phyloP scores from a whole-genome alignment of 192 early-diverging fungal genomes.

The Backusella mclennaniae region DNA sequence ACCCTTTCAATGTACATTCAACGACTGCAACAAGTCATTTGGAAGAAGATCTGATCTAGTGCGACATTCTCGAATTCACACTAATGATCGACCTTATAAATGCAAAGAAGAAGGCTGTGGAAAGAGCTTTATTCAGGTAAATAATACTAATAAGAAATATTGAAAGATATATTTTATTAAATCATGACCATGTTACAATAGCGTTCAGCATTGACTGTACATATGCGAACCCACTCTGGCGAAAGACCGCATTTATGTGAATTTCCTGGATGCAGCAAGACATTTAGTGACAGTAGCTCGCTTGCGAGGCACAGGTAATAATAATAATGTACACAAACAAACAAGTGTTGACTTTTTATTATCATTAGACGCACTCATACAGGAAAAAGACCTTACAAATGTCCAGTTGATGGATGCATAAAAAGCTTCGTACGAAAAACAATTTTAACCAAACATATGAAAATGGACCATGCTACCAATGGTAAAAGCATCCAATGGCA shows the following conservation, averaged over 20 bases:
- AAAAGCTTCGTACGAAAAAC: constrained; percentile 48
- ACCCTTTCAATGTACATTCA: constrained; percentile 60
- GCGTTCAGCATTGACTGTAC: constrained; percentile 76
- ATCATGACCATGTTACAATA: constrained; percentile 15
- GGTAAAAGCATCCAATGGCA: constrained; percentile 25
- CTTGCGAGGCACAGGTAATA: constrained; percentile 66
- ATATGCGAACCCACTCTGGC: constrained; percentile 76
- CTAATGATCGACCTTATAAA: constrained; percentile 69
- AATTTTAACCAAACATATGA: constrained; percentile 41
- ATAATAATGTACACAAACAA: constrained; percentile 7
- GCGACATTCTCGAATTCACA: constrained; percentile 75
- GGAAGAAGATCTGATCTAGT: constrained; percentile 64
- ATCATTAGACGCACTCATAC: constrained; percentile 61
- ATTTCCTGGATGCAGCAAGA: constrained; percentile 65
- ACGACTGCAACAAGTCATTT: constrained; percentile 70
- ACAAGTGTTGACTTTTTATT: background rate
- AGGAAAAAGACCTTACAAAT: constrained; percentile 67
- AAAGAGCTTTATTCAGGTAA: constrained; percentile 71
- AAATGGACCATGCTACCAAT: constrained; percentile 13
- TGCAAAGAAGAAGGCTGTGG: constrained; percentile 60
- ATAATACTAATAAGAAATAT: background rate
- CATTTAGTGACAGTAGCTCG: constrained; percentile 74
- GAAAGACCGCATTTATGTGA: constrained; percentile 70
- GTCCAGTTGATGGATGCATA: constrained; percentile 39
- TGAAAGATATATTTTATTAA: background rate